Evolutionary conservation across 2,329 filamentous ascomycete species (phyloP), one percentile per base, ranked within the genome.

Genomic region (Beauveria asiatica): DNA sequence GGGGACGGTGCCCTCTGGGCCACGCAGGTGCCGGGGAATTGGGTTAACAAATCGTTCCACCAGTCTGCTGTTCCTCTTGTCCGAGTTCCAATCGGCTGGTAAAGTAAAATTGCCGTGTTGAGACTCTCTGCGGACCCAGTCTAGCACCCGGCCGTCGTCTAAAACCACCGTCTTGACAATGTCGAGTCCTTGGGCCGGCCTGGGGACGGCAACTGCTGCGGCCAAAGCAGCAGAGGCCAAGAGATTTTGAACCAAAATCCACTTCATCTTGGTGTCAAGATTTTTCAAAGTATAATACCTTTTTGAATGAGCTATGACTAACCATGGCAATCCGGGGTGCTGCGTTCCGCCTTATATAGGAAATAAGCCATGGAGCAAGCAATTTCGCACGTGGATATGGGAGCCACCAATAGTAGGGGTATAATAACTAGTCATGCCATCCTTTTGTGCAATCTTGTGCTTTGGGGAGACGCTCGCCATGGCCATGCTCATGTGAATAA

Each of bases 1-100:
- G 45, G 65, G 65, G 25, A 66, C 65, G 1, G 65, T 63, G 42
- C 65, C 65, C 1, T 41, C 58, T 10, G 65, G 65, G 9, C 65
- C 64, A 5, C 44, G 50, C 39, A 59, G 42, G 19, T 60, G 61
- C 25, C 41, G 7, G 4, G 55, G 41, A 9, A 60, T 42, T 6
- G 42, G 61, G 27, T 30, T 44, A 9, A 49, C 52, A 2, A 53
- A 23, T 9, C 19, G 41, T 2, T 48, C 19, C n/a, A n/a, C 10
- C 8, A 41, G 39, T 3, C 41, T 9, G 11, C 23, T 17, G 30
- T 11, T 51, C 3, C 37, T 51, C 21, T 44, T 21, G 2, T 50
- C 17, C 6, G 10, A 17, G 2, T 27, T n/a, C 30, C 30, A 49
- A 21, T 39, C n/a, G 5, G n/a, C 0, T 5, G 49, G 57, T 0